phyloP scores from a whole-genome alignment of 192 early-diverging fungal genomes.

The Podila epicladia region DNA sequence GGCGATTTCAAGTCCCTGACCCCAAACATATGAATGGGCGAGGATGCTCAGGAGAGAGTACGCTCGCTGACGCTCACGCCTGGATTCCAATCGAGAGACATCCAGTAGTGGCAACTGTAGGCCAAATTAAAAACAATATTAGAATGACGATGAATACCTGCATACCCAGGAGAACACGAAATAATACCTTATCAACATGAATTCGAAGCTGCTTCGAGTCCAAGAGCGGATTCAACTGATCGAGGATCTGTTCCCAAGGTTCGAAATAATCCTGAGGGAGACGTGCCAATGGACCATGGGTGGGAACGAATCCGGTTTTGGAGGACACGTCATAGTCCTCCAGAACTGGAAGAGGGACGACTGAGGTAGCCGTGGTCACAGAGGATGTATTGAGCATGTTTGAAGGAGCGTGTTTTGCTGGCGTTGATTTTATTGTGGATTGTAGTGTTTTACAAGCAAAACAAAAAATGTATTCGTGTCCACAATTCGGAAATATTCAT shows the following conservation, averaged over 20 bases:
- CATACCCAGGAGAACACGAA: neutral
- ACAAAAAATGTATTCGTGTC: too few species aligned
- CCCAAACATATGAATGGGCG: slow-evolving; percentile 94
- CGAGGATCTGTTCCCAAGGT: slow-evolving; percentile 90
- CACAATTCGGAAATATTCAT: too few species aligned
- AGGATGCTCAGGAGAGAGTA: slow-evolving; percentile 84
- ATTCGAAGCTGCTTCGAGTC: slow-evolving; percentile 72
- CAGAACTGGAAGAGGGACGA: slow-evolving; percentile 49
- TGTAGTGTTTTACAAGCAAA: too few species aligned
- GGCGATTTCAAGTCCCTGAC: slow-evolving; percentile 72
- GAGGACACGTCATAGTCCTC: slow-evolving; percentile 86
- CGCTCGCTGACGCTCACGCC: slow-evolving; percentile 81
- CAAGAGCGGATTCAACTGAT: slow-evolving; percentile 76
- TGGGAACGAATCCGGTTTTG: slow-evolving; percentile 85
- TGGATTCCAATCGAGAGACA: slow-evolving; percentile 58
- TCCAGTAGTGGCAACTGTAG: slow-evolving; percentile 78
- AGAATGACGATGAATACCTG: neutral
- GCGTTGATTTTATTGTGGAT: too few species aligned
- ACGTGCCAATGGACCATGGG: slow-evolving; percentile 73
- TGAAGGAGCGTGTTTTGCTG: too few species aligned
- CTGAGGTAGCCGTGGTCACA: neutral
- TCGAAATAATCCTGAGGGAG: slow-evolving; percentile 79
- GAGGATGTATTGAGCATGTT: too few species aligned
- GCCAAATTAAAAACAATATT: neutral
- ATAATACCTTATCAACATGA: slow-evolving; percentile 70